These are phyloP conservation scores for Cocos nucifera DNA, from an alignment of 176 grass and related monocot species.

Conservation along the genomic window DNA sequence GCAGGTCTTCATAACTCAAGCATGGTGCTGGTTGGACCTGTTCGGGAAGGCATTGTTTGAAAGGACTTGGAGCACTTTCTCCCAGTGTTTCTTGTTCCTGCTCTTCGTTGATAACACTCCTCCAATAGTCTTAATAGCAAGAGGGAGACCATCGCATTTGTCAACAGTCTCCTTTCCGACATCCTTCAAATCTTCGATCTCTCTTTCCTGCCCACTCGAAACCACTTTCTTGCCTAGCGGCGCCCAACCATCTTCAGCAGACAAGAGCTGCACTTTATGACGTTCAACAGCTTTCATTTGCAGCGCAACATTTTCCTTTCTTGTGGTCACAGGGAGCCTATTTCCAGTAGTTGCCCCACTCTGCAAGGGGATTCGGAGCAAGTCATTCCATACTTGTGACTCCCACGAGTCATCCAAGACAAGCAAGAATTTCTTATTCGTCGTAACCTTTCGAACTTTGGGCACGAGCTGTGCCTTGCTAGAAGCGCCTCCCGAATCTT, in stretches of 20 bases:
- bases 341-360: conserved; percentile 3
- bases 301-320: conserved; percentile 15
- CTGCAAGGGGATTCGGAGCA: conserved; percentile 16
- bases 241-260: conserved; percentile 19
- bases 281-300: conserved; percentile 8
- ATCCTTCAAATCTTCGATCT: conserved; percentile 10
- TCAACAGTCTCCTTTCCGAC: too few relatives aligned
- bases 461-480: conserved; percentile 9
- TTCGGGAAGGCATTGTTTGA: too few relatives aligned
- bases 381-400: conserved; percentile 2
- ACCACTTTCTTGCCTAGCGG: conserved; percentile 26
- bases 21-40: too few relatives aligned
- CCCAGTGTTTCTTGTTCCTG: too few relatives aligned
- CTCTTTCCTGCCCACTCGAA: background rate
- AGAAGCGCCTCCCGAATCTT: background rate
- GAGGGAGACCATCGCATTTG: too few relatives aligned
- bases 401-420: conserved; percentile 28
- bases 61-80: too few relatives aligned
- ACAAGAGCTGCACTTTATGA: conserved; percentile 11
- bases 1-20: too few relatives aligned
- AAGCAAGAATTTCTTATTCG: conserved; percentile 16
- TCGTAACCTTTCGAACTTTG: background rate
- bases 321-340: conserved; percentile 24
- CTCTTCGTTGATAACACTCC: too few relatives aligned
- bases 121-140: too few relatives aligned